Evolutionary conservation across 2,329 filamentous ascomycete species (phyloP).

Genomic region (Colletotrichum liriopes): DNA sequence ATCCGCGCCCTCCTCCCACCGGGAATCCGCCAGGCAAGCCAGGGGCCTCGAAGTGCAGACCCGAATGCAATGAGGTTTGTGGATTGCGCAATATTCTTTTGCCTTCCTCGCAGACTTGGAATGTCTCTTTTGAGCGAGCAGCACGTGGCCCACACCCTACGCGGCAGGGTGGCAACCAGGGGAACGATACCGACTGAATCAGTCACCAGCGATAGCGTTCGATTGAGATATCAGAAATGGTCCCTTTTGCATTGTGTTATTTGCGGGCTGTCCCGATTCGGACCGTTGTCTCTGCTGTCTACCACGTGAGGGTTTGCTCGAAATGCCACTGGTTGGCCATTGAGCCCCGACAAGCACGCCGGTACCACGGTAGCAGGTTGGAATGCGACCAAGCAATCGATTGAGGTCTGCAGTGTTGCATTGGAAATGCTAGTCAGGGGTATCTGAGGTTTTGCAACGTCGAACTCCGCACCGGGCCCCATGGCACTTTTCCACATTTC

Average conservation of each 20-base stretch:
- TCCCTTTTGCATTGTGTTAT: not conserved
- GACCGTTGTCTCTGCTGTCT: not conserved
- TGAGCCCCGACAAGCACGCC: not conserved
- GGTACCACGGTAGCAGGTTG: not conserved
- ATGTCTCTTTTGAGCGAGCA: not conserved
- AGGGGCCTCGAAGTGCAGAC: not conserved
- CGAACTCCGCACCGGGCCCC: not conserved
- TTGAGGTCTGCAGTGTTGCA: conserved; percentile 1
- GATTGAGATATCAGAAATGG: not conserved
- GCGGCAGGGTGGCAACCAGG: not conserved
- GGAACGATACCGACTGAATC: not conserved
- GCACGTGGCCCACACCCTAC: not conserved
- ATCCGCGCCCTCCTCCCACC: not conserved
- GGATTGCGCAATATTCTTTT: not conserved
- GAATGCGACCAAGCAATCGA: not conserved
- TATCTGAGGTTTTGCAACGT: not conserved
- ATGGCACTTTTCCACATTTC: not conserved
- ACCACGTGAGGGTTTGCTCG: not conserved
- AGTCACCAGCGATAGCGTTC: not conserved
- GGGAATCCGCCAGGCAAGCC: not conserved
- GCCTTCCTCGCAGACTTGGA: not conserved
- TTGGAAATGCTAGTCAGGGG: not conserved
- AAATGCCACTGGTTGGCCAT: not conserved
- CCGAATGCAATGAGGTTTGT: not conserved
- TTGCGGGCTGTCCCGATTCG: not conserved